A percentile compares a stretch with the other conserved stretches of the same genome.
phyloP scores from a whole-genome alignment of 1,139 yeast genomes.

The Nakaseomyces uthaithaninus region DNA sequence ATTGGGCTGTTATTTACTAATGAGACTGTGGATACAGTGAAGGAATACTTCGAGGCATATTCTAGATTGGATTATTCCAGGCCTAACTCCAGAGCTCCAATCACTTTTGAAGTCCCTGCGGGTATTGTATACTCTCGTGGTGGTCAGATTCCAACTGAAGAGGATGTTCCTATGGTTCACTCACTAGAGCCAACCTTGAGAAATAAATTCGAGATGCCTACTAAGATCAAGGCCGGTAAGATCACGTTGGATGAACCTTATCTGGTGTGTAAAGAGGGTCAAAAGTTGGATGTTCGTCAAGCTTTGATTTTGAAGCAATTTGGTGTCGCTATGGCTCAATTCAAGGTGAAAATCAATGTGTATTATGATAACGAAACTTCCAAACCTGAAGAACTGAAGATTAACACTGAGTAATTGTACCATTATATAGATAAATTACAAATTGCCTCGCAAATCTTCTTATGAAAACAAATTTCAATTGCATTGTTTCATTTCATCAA shows the following conservation, averaged over 20 bases:
- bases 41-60: constrained; percentile 72
- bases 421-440: not conserved
- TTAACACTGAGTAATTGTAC: constrained; percentile 30
- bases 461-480: constrained; percentile 2
- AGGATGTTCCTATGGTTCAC: constrained; percentile 94
- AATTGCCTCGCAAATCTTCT: not conserved
- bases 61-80: constrained; percentile 78
- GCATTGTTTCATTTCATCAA: constrained; percentile 6
- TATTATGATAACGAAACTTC: constrained; percentile 55
- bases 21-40: constrained; percentile 77
- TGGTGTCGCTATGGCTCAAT: constrained; percentile 90
- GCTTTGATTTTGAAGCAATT: constrained; percentile 88
- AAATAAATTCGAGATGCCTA: constrained; percentile 82
- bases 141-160: constrained; percentile 82
- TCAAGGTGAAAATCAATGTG: constrained; percentile 71
- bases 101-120: constrained; percentile 75
- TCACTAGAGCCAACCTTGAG: constrained; percentile 89
- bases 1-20: constrained; percentile 84
- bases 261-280: constrained; percentile 73
- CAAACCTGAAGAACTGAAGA: constrained; percentile 28
- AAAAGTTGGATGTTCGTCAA: constrained; percentile 78
- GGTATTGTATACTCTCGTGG: constrained; percentile 93
- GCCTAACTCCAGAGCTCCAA: constrained; percentile 77
- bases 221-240: constrained; percentile 83
- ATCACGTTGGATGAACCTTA: constrained; percentile 68